phyloP scores from a whole-genome alignment of 2,329 filamentous ascomycete species.

The Aschersonia sp. region DNA sequence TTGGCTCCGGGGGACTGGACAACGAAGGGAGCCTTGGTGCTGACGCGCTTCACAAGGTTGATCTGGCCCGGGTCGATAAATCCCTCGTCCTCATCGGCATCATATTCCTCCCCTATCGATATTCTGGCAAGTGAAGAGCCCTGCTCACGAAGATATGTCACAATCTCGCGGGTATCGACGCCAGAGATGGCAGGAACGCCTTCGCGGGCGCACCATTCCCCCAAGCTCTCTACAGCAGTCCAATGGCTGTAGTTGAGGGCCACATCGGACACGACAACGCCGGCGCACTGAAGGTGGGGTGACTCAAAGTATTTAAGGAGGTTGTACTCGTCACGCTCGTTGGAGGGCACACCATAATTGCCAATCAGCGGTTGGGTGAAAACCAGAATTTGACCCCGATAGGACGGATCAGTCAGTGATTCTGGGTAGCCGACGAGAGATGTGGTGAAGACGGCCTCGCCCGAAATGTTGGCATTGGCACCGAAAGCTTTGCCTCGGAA shows the following conservation, averaged over 20 bases:
- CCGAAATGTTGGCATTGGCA: conserved; percentile 90
- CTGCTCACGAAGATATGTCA: conserved; percentile 89
- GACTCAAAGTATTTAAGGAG: conserved; percentile 97
- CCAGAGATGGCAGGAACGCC: conserved; percentile 92
- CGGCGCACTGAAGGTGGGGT: conserved; percentile 90
- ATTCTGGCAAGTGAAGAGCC: conserved; percentile 93
- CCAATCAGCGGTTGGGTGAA: conserved; percentile 97
- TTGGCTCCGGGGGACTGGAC: conserved; percentile 71
- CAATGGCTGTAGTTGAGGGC: conserved; percentile 93
- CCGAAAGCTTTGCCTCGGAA: conserved; percentile 96
- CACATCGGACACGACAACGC: conserved; percentile 90
- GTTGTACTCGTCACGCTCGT: conserved; percentile 70
- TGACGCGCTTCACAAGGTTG: conserved; percentile 90
- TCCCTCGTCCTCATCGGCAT: conserved; percentile 93
- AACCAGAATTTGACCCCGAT: conserved; percentile 89
- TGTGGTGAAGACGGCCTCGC: conserved; percentile 97
- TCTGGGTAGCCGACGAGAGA: conserved; percentile 96
- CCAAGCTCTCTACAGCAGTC: conserved; percentile 90
- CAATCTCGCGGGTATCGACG: conserved; percentile 92
- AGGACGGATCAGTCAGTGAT: conserved; percentile 78
- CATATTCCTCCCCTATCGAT: conserved; percentile 92
- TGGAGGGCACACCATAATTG: conserved; percentile 94
- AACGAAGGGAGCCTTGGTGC: conserved; percentile 96
- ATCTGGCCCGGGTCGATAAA: conserved; percentile 92
- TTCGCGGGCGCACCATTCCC: conserved; percentile 90